Percentiles rank a stretch among this genome's conserved stretches.
phyloP scores from a whole-genome alignment of 2,329 filamentous ascomycete species.

The Fusarium albidum region DNA sequence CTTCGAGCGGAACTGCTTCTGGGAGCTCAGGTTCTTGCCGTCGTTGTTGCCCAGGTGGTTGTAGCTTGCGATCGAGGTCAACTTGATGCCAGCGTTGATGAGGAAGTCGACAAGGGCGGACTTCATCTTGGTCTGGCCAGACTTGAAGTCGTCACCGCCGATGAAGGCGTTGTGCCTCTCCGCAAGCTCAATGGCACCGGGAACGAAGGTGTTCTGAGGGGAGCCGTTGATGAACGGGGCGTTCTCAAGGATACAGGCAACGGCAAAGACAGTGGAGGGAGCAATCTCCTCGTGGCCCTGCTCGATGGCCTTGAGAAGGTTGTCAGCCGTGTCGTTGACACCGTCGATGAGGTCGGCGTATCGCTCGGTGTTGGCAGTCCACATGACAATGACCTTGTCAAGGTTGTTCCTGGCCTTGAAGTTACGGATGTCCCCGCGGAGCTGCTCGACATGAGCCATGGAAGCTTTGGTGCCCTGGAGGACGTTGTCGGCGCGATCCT shows the following conservation, averaged over 20 bases:
- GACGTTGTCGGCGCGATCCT: slow-evolving; percentile 92
- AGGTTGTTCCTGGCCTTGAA: slow-evolving; percentile 88
- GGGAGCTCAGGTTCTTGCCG: slow-evolving; percentile 97
- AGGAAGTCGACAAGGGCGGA: slow-evolving; percentile 98
- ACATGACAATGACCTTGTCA: slow-evolving; percentile 96
- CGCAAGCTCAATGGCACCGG: slow-evolving; percentile 87
- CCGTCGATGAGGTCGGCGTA: slow-evolving; percentile 88
- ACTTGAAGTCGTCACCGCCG: slow-evolving; percentile 99
- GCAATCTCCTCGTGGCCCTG: slow-evolving; percentile 88
- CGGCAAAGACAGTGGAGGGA: slow-evolving; percentile 94
- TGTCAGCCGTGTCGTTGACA: slow-evolving; percentile 96
- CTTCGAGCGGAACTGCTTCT: slow-evolving; percentile 99
- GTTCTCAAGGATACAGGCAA: slow-evolving; percentile 90
- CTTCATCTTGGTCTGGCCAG: slow-evolving; percentile 99
- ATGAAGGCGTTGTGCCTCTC: slow-evolving; percentile 90
- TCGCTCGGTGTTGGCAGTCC: slow-evolving; percentile 99
- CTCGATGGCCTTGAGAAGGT: slow-evolving; percentile 88
- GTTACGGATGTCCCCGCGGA: slow-evolving; percentile 91
- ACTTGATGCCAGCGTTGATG: slow-evolving; percentile 98
- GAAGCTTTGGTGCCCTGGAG: slow-evolving; percentile 84
- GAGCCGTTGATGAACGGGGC: slow-evolving; percentile 99
- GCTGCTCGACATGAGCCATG: slow-evolving; percentile 87
- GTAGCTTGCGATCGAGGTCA: slow-evolving; percentile 98
- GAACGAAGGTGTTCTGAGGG: slow-evolving; percentile 98
- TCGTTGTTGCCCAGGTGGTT: slow-evolving; percentile 99